Conservation (phyloP, 2,329 filamentous ascomycete genomes). For the Volutella citrinella region DNA sequence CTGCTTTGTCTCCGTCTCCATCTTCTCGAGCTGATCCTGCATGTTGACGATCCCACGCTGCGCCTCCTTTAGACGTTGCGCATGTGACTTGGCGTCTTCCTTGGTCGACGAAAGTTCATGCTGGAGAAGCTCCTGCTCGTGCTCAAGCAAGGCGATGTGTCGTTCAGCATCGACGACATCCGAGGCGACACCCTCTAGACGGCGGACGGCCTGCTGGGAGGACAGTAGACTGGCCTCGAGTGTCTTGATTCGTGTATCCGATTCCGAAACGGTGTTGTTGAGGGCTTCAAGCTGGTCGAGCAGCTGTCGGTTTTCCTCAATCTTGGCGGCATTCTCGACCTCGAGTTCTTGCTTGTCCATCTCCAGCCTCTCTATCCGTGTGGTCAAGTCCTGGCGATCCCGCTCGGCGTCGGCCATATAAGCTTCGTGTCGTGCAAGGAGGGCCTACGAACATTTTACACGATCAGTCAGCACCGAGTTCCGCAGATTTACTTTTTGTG, state of each 20-base stretch:
- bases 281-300: constrained; percentile 81
- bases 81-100: constrained; percentile 73
- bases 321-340: constrained; percentile 69
- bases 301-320: constrained; percentile 78
- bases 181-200: constrained; percentile 68
- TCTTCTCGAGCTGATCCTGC: constrained; percentile 82
- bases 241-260: constrained; percentile 74
- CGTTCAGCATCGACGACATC: constrained; percentile 77
- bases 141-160: constrained; percentile 75
- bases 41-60: constrained; percentile 75
- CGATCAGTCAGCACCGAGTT: constrained; percentile 63
- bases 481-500: constrained; percentile 9
- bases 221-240: constrained; percentile 74
- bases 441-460: constrained; percentile 74
- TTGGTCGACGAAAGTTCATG: constrained; percentile 63
- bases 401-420: constrained; percentile 91
- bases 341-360: constrained; percentile 71
- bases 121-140: constrained; percentile 74
- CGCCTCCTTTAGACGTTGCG: constrained; percentile 81
- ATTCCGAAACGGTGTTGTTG: constrained; percentile 75
- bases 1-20: constrained; percentile 78
- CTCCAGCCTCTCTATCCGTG: constrained; percentile 74
- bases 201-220: constrained; percentile 73
- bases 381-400: constrained; percentile 70
- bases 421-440: constrained; percentile 87